Base-by-base conservation (phyloP, 805 yeast species). In the Kluyveromyces siamensis region DNA sequence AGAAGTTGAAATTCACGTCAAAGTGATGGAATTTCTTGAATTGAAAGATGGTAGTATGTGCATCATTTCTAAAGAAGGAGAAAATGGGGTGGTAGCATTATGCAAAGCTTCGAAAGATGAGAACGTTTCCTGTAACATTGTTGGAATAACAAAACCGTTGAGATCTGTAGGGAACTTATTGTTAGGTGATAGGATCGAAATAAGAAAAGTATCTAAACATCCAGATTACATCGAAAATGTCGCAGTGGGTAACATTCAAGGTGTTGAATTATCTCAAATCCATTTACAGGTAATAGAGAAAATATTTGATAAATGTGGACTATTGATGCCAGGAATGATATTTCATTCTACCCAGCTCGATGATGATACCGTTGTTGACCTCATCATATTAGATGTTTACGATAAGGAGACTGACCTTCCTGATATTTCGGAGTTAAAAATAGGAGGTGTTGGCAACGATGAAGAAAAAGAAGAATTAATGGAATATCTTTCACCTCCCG, bases 301-400 rank as follows among this genome's bases (percentile, higher is more conserved):
- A 38, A 51, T 71, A 0, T 53, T 83, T 9, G 67, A 71, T 44
- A 83, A 81, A 25, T 67, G 75, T 30, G 89, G 90, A 0, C 59
- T 86, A 8, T 52, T 84, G 0, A 76, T 77, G 58, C 83, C 88
- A 1, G 84, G 84, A 8, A 67, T 75, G 67, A 53, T 51, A 17
- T 64, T 72, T 41, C 50, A 55, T 5, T 56, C 63, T 10, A 54
- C 66, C 25, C 48, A 45, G 2, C 19, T 62, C 36, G 45, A 53
- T 6, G 54, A 52, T 17, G 51, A 41, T 1, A 49, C 48, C 10
- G 39, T 40, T 6, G 43, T 41, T 4, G 66, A 59, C 17, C 41
- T 62, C 3, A 49, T 62, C 16, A 45, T 63, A 16, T 46, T 55
- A 1, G 62, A 55, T 39, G 56, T 69, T 14, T 55, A 56, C 11